Conservation (phyloP, 208 protist genomes). For the Chromosphaera perkinsii region DNA sequence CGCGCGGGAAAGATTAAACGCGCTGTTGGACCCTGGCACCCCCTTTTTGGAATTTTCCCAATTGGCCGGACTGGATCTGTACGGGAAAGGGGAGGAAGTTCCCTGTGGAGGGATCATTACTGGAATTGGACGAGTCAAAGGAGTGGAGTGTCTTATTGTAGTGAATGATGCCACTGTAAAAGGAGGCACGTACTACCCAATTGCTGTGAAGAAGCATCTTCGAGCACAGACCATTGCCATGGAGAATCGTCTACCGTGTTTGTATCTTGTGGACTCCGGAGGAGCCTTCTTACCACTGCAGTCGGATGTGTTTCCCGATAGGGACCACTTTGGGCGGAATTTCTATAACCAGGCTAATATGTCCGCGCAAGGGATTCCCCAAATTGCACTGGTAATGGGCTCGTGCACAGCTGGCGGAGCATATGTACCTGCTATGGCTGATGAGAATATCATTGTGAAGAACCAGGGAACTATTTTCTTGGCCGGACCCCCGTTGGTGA, state of each 20-base stretch:
- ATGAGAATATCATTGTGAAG: constrained; percentile 84
- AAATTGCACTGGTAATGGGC: constrained; percentile 91
- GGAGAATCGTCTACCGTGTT: constrained; percentile 87
- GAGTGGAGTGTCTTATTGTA: constrained; percentile 81
- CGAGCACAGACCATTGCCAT: constrained; percentile 84
- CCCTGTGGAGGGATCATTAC: constrained; percentile 84
- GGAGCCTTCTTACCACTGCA: constrained; percentile 84
- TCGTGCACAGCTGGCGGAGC: constrained; percentile 91
- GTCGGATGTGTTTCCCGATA: constrained; percentile 85
- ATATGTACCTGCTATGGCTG: constrained; percentile 88
- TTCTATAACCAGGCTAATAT: constrained; percentile 95
- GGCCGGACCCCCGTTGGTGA: constrained; percentile 82
- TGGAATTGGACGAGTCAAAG: constrained; percentile 69
- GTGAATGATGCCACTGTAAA: constrained; percentile 94
- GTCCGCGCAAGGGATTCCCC: constrained; percentile 76
- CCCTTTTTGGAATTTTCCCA: constrained; percentile 89
- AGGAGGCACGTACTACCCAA: constrained; percentile 92
- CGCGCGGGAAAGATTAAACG: constrained; percentile 76
- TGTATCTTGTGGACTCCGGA: constrained; percentile 88
- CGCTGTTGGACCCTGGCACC: constrained; percentile 69
- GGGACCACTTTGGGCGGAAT: constrained; percentile 91
- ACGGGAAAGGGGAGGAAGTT: constrained; percentile 70
- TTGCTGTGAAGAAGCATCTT: constrained; percentile 94
- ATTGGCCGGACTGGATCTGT: constrained; percentile 83
- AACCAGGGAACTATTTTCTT: constrained; percentile 88